Evolutionary conservation across 108 stramenopile species (phyloP).

Genomic region (Fragilaria radians): DNA sequence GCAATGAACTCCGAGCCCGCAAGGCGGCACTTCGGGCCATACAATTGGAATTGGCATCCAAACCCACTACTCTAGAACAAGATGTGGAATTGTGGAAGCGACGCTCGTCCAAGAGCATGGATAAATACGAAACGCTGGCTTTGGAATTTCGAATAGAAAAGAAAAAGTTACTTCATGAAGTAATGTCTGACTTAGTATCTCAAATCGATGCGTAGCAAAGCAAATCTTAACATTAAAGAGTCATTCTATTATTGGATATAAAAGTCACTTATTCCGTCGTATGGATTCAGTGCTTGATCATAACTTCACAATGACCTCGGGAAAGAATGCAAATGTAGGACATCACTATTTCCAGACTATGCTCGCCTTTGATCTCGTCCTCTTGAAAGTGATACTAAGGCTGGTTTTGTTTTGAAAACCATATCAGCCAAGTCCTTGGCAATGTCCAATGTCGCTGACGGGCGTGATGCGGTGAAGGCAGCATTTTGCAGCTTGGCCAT

Average conservation of each 20-base stretch:
- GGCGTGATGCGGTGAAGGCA: slow-evolving; percentile 72
- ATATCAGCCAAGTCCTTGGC: slow-evolving; percentile 78
- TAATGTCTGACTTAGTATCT: slow-evolving; percentile 40
- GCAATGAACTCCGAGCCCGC: slow-evolving; percentile 60
- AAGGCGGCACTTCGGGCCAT: slow-evolving; percentile 61
- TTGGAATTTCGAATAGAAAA: slow-evolving; percentile 75
- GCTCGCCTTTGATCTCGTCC: too few species aligned
- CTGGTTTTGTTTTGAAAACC: slow-evolving; percentile 33
- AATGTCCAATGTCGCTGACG: slow-evolving; percentile 80
- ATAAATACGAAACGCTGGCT: slow-evolving; percentile 47
- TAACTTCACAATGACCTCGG: too few species aligned
- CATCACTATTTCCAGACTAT: too few species aligned
- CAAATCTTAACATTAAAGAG: too few species aligned
- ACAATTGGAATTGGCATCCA: slow-evolving; percentile 60
- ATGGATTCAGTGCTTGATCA: too few species aligned
- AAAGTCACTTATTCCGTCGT: too few species aligned
- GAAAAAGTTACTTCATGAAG: slow-evolving; percentile 66
- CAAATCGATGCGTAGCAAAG: too few species aligned
- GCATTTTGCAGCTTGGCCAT: slow-evolving; percentile 49
- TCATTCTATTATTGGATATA: too few species aligned
- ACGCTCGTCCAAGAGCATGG: slow-evolving; percentile 20
- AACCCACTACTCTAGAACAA: slow-evolving; percentile 67
- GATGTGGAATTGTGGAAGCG: slow-evolving; percentile 55
- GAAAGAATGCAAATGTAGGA: too few species aligned
- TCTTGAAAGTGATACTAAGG: too few species aligned